Evolutionary conservation across 75 land plant genomes (phyloP), one percentile per base, ranked within the genome.

Genomic region (Pinus taeda): DNA sequence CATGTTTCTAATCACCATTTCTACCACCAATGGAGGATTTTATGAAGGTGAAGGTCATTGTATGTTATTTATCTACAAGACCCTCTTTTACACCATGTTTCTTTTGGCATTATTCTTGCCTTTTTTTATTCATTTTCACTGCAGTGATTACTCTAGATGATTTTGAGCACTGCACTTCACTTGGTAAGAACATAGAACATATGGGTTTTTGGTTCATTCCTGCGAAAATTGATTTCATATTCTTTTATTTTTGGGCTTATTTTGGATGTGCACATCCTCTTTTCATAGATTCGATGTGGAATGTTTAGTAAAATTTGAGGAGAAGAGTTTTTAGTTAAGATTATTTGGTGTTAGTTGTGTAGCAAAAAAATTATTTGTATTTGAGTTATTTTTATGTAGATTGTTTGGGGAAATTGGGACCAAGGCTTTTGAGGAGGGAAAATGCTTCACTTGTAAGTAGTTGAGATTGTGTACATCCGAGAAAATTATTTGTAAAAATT

Each of bases 1-100:
- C 87, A 91, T 93, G 98, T 87, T 90, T 82, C 92, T 92, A 82
- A 95, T 95, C 81, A 95, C 98, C 56, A 93, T 95, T 59, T 93
- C 91, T 39, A 79, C 88, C 12, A 67, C 67, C 15, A 83, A 87
- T 89, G 98, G 98, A 88, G 66, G 96, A 93, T 74, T 86, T 89
- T 74, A 83, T 93, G 89, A 95, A 93, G 90, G 81, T 93, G 84
- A 93, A 92, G 82, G 86, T 89, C 76, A 91, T 91, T 65, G 89
- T 90, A 75, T 91, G 93, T 71, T 85, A 85, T 78, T 75, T 93
- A 77, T 93, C 17, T 90, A 93, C 73, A 83, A 95, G 49, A 89
- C 94, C 63, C 80, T 95, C 39, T 95, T 95, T 73, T 88, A 88
- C 74, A 77, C 87, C 78, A 78, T 95, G 63, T 88, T 95, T 61